Conservation (phyloP, 2,329 filamentous ascomycete genomes). For the Dactylellina drechsleri region DNA sequence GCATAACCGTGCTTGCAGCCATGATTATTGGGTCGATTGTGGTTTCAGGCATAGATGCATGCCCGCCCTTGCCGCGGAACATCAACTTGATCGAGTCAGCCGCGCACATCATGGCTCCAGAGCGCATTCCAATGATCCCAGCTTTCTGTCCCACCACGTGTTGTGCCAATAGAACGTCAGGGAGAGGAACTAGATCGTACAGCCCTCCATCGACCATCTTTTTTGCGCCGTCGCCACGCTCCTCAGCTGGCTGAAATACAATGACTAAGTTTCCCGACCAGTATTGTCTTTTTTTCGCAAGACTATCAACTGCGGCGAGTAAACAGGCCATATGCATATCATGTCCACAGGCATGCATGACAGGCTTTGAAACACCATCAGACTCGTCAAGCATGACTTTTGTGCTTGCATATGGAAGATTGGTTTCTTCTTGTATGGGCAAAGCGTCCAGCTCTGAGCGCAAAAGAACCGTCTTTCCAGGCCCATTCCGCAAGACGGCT, state of each 20-base stretch:
- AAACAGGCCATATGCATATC: slow-evolving; percentile 72
- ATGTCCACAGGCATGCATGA: slow-evolving; percentile 77
- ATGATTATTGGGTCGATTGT: background rate
- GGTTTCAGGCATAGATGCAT: background rate
- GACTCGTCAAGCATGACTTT: slow-evolving; percentile 60
- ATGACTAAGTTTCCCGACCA: slow-evolving; percentile 74
- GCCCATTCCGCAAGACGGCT: slow-evolving; percentile 67
- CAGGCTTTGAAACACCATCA: slow-evolving; percentile 66
- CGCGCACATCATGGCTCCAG: background rate
- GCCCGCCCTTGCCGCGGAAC: background rate
- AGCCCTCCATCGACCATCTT: slow-evolving; percentile 72
- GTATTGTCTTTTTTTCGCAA: slow-evolving; percentile 63
- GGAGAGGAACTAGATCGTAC: slow-evolving; percentile 66
- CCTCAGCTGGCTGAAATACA: slow-evolving; percentile 75
- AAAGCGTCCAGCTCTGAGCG: slow-evolving; percentile 73
- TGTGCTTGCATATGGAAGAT: slow-evolving; percentile 68
- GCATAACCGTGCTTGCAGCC: background rate
- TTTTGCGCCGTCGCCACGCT: slow-evolving; percentile 71
- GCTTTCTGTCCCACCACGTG: slow-evolving; percentile 62
- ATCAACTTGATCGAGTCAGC: background rate
- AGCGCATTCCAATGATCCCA: background rate
- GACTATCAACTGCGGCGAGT: slow-evolving; percentile 67
- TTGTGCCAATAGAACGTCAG: slow-evolving; percentile 68
- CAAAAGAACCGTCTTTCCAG: slow-evolving; percentile 68
- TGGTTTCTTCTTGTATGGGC: slow-evolving; percentile 69